Evolutionary conservation across 805 yeast species (phyloP).

Genomic region (Sporopachydermia lactativora): DNA sequence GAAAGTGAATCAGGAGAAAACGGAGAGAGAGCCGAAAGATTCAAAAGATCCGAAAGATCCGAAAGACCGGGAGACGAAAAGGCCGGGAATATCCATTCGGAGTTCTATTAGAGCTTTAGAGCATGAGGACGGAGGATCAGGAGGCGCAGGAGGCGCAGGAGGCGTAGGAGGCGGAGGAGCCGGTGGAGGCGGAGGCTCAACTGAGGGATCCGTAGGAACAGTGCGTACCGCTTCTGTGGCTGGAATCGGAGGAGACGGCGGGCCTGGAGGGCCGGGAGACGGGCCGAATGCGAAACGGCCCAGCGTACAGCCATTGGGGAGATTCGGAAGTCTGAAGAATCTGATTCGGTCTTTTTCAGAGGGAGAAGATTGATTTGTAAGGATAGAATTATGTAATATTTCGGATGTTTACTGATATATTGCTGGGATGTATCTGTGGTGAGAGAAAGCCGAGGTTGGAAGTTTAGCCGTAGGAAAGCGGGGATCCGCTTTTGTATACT

Average conservation of each 20-base stretch:
- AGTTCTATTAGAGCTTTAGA: not conserved
- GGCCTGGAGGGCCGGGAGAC: not conserved
- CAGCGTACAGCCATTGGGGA: not conserved
- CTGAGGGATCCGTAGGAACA: not conserved
- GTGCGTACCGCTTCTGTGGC: not conserved
- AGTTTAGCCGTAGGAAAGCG: no score
- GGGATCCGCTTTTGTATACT: no score
- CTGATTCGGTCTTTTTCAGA: not conserved
- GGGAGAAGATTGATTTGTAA: not conserved
- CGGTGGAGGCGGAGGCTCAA: not conserved
- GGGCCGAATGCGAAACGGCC: not conserved
- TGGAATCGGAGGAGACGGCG: not conserved
- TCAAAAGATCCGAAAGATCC: no score
- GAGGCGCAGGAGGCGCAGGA: not conserved
- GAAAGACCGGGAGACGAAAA: no score
- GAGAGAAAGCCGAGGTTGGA: no score
- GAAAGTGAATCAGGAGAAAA: not conserved
- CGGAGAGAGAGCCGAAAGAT: no score
- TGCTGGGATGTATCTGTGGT: no score
- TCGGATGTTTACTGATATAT: no score
- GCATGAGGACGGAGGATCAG: not conserved
- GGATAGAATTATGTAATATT: no score
- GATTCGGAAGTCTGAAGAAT: not conserved
- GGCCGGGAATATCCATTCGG: not conserved
- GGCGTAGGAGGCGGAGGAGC: not conserved